A percentile compares a stretch with the other conserved stretches of the same genome.
phyloP scores from a whole-genome alignment of 2,329 filamentous ascomycete genomes.

The Lizonia empirigonia region DNA sequence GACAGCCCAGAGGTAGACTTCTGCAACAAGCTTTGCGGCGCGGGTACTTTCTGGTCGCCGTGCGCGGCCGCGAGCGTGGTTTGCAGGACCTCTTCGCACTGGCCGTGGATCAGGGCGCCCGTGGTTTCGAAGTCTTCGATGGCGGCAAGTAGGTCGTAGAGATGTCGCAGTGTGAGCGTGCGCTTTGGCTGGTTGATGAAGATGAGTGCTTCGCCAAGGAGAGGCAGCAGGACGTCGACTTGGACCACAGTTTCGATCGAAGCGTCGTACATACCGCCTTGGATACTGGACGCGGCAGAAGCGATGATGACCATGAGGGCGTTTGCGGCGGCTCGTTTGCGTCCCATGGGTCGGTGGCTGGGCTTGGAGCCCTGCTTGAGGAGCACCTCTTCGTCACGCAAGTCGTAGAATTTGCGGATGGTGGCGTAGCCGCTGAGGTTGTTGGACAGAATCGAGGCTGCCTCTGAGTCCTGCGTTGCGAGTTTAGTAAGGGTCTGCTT shows the following conservation, averaged over 20 bases:
- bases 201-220: slow-evolving; percentile 82
- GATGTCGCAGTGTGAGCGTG: slow-evolving; percentile 71
- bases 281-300: slow-evolving; percentile 87
- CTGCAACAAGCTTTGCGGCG: slow-evolving; percentile 55
- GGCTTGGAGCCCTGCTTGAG: slow-evolving; percentile 47
- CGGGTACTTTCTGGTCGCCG: slow-evolving; percentile 41
- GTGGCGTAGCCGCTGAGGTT: slow-evolving; percentile 93
- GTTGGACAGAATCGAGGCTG: slow-evolving; percentile 80
- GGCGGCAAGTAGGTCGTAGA: slow-evolving; percentile 75
- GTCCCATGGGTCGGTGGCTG: slow-evolving; percentile 59
- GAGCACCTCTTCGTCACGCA: slow-evolving; percentile 71
- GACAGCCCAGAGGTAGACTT: slow-evolving; percentile 61
- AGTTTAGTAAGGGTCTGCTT: slow-evolving; percentile 73
- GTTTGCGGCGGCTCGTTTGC: slow-evolving; percentile 72
- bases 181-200: slow-evolving; percentile 70
- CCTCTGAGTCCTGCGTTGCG: slow-evolving; percentile 76
- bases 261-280: slow-evolving; percentile 85
- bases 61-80: slow-evolving; percentile 75
- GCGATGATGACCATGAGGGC: slow-evolving; percentile 82
- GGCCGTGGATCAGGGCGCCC: slow-evolving; percentile 70
- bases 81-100: slow-evolving; percentile 78
- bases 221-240: slow-evolving; percentile 81
- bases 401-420: slow-evolving; percentile 84
- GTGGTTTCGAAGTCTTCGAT: slow-evolving; percentile 82
- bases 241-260: slow-evolving; percentile 81